Percentiles rank a stretch among this genome's conserved stretches.
Evolutionary conservation across 257 asterid species (phyloP).

Genomic region (Salvia hispanica): DNA sequence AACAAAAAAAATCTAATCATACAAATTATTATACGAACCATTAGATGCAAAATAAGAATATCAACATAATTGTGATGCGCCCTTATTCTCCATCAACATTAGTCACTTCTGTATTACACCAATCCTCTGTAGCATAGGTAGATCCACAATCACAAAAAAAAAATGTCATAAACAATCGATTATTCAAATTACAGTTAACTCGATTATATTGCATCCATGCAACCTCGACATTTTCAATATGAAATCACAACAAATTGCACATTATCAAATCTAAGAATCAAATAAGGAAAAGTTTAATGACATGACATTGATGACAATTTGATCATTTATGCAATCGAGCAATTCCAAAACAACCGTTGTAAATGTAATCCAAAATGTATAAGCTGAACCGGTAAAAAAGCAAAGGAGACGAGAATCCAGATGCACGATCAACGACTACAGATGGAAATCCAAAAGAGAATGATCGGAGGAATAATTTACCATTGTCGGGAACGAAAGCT

Average conservation of each 20-base stretch:
- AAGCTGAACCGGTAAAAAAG: not conserved
- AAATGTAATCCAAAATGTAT: not conserved
- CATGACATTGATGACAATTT: not conserved
- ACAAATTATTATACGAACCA: not conserved
- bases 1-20: not conserved
- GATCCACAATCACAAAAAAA: slow-evolving; percentile 19
- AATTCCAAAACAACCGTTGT: slow-evolving; percentile 2
- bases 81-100: not conserved
- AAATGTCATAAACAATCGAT: not conserved
- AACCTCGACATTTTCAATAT: not conserved
- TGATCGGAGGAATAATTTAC: slow-evolving; percentile 7
- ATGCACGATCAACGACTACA: not conserved
- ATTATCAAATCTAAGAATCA: slow-evolving; percentile 1
- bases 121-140: not conserved
- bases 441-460: not conserved
- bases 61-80: not conserved
- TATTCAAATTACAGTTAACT: not conserved
- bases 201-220: not conserved
- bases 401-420: slow-evolving; percentile 1
- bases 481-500: slow-evolving; percentile 26
- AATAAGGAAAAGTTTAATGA: not conserved
- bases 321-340: not conserved
- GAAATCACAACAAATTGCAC: not conserved
- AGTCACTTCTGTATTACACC: not conserved
- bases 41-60: not conserved